Evolutionary conservation across 768 basidiomycete genomes (phyloP).

Genomic region (Arthromyces matolae): DNA sequence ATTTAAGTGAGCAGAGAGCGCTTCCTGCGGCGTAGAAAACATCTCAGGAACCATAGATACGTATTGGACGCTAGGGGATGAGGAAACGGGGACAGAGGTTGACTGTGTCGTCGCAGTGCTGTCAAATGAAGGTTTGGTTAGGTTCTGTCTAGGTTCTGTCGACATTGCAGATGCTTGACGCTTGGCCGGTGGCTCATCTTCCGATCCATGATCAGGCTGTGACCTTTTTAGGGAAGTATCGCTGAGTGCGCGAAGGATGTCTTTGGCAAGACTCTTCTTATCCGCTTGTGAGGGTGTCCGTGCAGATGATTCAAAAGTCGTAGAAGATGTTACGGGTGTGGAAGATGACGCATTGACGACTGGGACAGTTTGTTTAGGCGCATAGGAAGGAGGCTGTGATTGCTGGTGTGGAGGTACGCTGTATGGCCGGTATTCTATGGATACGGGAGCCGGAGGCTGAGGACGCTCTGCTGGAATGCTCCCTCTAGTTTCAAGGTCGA

Average conservation of each 20-base stretch:
- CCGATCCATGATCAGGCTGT: slow-evolving; percentile 8
- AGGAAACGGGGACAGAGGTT: too few species aligned
- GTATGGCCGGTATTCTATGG: neutral
- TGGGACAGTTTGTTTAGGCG: neutral
- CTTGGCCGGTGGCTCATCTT: slow-evolving; percentile 10
- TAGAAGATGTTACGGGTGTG: neutral
- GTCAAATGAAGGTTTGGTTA: neutral
- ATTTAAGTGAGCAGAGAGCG: too few species aligned
- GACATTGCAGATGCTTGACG: slow-evolving; percentile 7
- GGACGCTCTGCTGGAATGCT: neutral
- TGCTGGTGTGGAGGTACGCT: slow-evolving; percentile 7
- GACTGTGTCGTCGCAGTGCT: neutral
- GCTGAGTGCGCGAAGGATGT: slow-evolving; percentile 53
- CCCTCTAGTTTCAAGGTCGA: neutral
- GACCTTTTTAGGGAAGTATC: slow-evolving; percentile 21
- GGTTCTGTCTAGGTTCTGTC: neutral
- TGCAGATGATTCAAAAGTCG: neutral
- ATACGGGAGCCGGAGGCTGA: neutral
- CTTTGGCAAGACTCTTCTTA: slow-evolving; percentile 49
- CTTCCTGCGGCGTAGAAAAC: too few species aligned
- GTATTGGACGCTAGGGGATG: too few species aligned
- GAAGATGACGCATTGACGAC: neutral
- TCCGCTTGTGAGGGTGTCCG: slow-evolving; percentile 42
- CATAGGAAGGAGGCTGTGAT: neutral
- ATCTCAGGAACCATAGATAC: too few species aligned